phyloP scores from a whole-genome alignment of 495 filamentous ascomycete genomes.

The Haplographium delicatum region DNA sequence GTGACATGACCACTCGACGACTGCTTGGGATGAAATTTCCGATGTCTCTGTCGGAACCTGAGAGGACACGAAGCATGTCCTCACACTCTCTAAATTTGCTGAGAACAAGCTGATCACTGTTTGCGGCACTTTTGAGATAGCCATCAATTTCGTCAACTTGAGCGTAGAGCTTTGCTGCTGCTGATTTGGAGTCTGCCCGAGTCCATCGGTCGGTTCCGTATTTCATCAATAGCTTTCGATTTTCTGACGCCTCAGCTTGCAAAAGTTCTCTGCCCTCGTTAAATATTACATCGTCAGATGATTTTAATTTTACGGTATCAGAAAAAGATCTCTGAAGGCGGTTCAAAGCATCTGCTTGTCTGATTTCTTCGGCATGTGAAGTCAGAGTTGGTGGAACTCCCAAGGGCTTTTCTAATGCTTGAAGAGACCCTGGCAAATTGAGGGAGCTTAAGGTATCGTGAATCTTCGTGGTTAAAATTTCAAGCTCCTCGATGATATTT shows the following conservation, averaged over 20 bases:
- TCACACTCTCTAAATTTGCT: constrained; percentile 74
- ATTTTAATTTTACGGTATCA: constrained; percentile 81
- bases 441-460: constrained; percentile 77
- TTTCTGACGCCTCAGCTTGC: constrained; percentile 74
- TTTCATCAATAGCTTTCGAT: constrained; percentile 65
- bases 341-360: constrained; percentile 83
- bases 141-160: constrained; percentile 76
- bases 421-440: constrained; percentile 87
- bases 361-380: constrained; percentile 89
- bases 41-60: constrained; percentile 69
- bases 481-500: constrained; percentile 77
- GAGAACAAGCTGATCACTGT: constrained; percentile 75
- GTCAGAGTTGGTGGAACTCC: constrained; percentile 80
- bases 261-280: constrained; percentile 76
- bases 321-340: constrained; percentile 69
- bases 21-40: constrained; percentile 87
- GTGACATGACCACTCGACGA: constrained; percentile 68
- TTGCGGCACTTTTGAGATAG: constrained; percentile 80
- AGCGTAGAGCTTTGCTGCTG: constrained; percentile 68
- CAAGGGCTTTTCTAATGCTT: constrained; percentile 91
- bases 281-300: constrained; percentile 67
- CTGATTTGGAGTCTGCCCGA: constrained; percentile 60
- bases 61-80: constrained; percentile 65
- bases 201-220: constrained; percentile 87
- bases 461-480: constrained; percentile 71